These are phyloP conservation scores for Monosporascus cannonballus DNA, from an alignment of 2,329 filamentous ascomycete genomes.

Conservation along the genomic window DNA sequence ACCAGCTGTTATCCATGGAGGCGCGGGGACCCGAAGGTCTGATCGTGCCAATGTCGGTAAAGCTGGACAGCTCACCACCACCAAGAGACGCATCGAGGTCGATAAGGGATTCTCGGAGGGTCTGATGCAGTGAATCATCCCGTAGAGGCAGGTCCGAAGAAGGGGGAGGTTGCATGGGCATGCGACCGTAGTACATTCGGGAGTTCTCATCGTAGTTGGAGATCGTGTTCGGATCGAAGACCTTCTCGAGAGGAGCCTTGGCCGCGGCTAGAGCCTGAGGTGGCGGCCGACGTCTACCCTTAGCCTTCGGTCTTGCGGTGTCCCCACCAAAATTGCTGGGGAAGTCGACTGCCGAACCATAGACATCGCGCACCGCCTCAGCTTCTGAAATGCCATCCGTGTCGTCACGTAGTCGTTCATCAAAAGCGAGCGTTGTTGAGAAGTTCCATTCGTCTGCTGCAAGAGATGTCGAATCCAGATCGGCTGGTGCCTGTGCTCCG, in stretches of 20 bases:
- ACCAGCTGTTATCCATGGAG: constrained; percentile 43
- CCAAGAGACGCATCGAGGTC: constrained; percentile 57
- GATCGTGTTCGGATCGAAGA: constrained; percentile 61
- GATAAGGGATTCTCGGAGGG: constrained; percentile 58
- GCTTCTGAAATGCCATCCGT: constrained; percentile 37
- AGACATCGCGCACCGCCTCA: constrained; percentile 55
- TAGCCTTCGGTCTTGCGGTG: constrained; percentile 46
- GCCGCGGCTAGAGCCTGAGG: constrained; percentile 52
- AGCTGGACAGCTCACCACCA: constrained; percentile 49
- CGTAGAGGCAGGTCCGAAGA: constrained; percentile 53
- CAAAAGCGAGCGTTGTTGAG: constrained; percentile 59
- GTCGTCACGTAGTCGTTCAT: constrained; percentile 47
- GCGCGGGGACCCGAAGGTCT: constrained; percentile 35
- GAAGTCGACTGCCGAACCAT: constrained; percentile 53
- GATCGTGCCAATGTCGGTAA: constrained; percentile 57
- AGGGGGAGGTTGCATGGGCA: constrained; percentile 15
- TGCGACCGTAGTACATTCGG: constrained; percentile 50
- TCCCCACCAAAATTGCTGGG: constrained; percentile 40
- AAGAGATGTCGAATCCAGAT: constrained; percentile 37
- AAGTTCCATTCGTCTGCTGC: constrained; percentile 62
- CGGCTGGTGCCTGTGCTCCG: constrained; percentile 48
- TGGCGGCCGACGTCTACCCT: constrained; percentile 47
- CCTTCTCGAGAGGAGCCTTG: constrained; percentile 55
- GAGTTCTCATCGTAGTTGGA: constrained; percentile 61
- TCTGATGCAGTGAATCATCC: constrained; percentile 45